Percentiles rank a stretch among this genome's conserved stretches.
Conservation (phyloP, 1,284 basidiomycete genomes). For the Cystobasidium sp. region DNA sequence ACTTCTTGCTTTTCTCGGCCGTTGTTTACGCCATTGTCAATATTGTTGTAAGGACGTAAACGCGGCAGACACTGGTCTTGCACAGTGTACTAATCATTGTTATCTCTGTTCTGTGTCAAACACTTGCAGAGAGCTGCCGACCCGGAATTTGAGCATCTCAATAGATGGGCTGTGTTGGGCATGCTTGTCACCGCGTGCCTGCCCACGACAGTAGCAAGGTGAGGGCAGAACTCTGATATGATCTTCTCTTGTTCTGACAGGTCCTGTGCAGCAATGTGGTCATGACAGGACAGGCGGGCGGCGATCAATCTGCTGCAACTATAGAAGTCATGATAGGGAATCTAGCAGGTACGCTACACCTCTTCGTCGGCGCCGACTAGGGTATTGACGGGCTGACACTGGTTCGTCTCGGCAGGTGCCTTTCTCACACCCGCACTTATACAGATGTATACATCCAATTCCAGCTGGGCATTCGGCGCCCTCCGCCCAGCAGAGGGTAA, state of each 20-base stretch:
- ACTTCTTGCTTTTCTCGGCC: slow-evolving; percentile 55
- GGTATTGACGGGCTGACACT: background rate
- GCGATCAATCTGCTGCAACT: slow-evolving; percentile 45
- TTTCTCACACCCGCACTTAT: slow-evolving; percentile 55
- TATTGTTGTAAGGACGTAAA: slow-evolving; percentile 16
- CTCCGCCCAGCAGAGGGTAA: slow-evolving; percentile 52
- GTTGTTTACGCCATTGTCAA: slow-evolving; percentile 52
- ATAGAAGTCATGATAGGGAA: slow-evolving; percentile 55
- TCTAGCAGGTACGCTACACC: slow-evolving; percentile 37
- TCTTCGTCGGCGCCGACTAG: slow-evolving; percentile 45
- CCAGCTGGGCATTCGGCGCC: slow-evolving; percentile 52
- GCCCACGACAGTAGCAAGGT: slow-evolving; percentile 51
- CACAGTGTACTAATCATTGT: too few species aligned
- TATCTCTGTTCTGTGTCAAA: too few species aligned
- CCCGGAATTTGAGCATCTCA: slow-evolving; percentile 48
- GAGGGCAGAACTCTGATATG: too few species aligned
- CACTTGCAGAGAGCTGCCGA: slow-evolving; percentile 50
- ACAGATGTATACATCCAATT: slow-evolving; percentile 52
- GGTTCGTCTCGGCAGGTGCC: slow-evolving; percentile 48
- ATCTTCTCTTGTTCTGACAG: background rate
- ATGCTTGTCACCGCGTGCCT: slow-evolving; percentile 53
- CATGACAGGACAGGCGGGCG: slow-evolving; percentile 55
- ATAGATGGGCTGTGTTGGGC: slow-evolving; percentile 51
- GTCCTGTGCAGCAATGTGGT: slow-evolving; percentile 52
- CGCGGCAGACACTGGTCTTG: slow-evolving; percentile 6